Base-by-base conservation (phyloP, 768 basidiomycete species). In the Auricularia sp. region DNA sequence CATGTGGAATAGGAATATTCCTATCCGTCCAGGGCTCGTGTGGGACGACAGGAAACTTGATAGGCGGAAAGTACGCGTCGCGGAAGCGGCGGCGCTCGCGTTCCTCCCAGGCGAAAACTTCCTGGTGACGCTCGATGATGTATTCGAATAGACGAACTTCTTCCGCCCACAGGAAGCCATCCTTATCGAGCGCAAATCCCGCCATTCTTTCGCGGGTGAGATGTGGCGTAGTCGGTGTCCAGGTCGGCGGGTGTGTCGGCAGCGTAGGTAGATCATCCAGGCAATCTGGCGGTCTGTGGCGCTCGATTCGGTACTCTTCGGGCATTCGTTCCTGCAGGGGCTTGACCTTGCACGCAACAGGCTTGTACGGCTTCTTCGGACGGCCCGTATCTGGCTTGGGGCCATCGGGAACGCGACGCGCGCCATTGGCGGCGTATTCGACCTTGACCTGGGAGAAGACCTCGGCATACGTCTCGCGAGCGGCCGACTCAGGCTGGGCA, bases 11-110 rank as follows among this genome's bases (percentile, higher is more conserved):
- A 0, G 75, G 66, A 65, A 73, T 36, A 74, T 75, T 44, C 68
- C 68, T 35, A 69, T 69, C 61, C 3, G 64, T 70, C 78, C 77
- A 80, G 0, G 78, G 79, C 1, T 63, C 66, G 61, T 80, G 79
- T 3, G 70, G 66, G 0, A 74, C 73, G 3, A 74, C 75, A 1
- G 75, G 76, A 23, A 80, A 75, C 0, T 70, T 64, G 0, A 77
- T 64, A 0, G 76, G 74, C 0, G 67, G 65, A 56, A 79, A 80
- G 47, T 70, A 79, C 1, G 78, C 71, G 1, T 71, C 61, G 0
- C 63, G 2, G 58, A 64, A 64, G 56, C 56, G 56, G 8, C 64
- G 43, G 7, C 54, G 61, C 53, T 64, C 53, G 14, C 36, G 63
- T 16, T 69, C 68, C 2, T 61, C 61, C 64, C 66, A 69, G 3